phyloP scores from a whole-genome alignment of 1,284 basidiomycete genomes.

The Puccinia novopanici region DNA sequence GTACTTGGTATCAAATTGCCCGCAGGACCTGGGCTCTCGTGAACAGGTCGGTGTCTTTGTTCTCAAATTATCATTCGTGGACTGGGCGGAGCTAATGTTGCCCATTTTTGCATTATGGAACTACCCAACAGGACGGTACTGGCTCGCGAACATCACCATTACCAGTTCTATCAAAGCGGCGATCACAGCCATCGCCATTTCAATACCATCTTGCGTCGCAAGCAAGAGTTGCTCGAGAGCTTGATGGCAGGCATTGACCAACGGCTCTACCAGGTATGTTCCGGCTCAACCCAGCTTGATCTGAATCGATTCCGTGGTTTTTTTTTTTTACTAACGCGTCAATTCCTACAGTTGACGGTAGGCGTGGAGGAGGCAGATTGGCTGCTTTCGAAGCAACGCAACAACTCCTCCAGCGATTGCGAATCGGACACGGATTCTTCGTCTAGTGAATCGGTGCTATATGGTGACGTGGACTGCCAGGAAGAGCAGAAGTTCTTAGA shows the following conservation, averaged over 20 bases:
- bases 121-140: conserved; percentile 12
- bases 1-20: conserved; percentile 32
- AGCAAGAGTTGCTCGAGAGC: conserved; percentile 31
- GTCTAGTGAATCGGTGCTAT: conserved; percentile 11
- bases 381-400: conserved; percentile 13
- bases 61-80: not conserved
- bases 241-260: conserved; percentile 45
- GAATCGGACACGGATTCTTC: conserved; percentile 21
- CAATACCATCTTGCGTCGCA: conserved; percentile 24
- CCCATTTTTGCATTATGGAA: not conserved
- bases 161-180: conserved; percentile 39
- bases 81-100: not conserved
- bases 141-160: conserved; percentile 49
- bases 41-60: conserved; percentile 20
- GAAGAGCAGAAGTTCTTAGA: conserved; percentile 5
- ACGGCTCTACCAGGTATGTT: conserved; percentile 34
- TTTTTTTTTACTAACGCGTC: not conserved
- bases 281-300: not conserved
- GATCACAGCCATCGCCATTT: conserved; percentile 43
- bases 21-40: conserved; percentile 43
- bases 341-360: conserved; percentile 23
- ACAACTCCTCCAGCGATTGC: not conserved
- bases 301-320: not conserved
- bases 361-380: conserved; percentile 28
- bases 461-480: conserved; percentile 22